A percentile compares a stretch with the other conserved stretches of the same genome.
These are phyloP conservation scores for Claviceps purpurea DNA, from an alignment of 2,329 filamentous ascomycete species.

Conservation along the genomic window DNA sequence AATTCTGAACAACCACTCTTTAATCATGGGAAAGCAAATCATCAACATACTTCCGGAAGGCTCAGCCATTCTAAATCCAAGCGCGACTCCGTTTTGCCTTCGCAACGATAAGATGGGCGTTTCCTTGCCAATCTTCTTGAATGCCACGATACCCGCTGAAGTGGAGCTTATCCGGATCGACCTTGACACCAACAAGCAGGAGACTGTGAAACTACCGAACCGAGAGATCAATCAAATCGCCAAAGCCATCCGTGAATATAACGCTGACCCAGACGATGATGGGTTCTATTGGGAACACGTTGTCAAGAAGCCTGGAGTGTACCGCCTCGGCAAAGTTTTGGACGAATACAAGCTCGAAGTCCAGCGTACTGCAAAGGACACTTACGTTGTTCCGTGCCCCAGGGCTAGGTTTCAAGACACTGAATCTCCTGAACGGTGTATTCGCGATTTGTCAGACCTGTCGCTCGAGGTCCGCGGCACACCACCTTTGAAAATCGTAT, in stretches of 20 bases:
- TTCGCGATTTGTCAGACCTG: slow-evolving; percentile 77
- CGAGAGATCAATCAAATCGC: slow-evolving; percentile 65
- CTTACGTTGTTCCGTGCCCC: slow-evolving; percentile 77
- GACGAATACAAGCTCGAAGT: slow-evolving; percentile 93
- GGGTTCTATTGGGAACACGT: slow-evolving; percentile 58
- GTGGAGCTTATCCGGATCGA: slow-evolving; percentile 85
- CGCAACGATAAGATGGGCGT: slow-evolving; percentile 47
- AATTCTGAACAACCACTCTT: slow-evolving; percentile 80
- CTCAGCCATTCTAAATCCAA: slow-evolving; percentile 78
- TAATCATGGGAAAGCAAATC: slow-evolving; percentile 93
- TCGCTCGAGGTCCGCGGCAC: slow-evolving; percentile 75
- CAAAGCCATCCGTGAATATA: slow-evolving; percentile 52
- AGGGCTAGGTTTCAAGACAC: slow-evolving; percentile 58
- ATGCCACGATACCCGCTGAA: slow-evolving; percentile 77
- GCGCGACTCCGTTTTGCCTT: slow-evolving; percentile 69
- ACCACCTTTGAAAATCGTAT: slow-evolving; percentile 82
- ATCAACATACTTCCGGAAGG: slow-evolving; percentile 97
- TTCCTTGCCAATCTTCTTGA: slow-evolving; percentile 76
- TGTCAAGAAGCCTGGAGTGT: slow-evolving; percentile 78
- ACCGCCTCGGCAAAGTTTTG: slow-evolving; percentile 70
- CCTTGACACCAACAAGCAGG: slow-evolving; percentile 65
- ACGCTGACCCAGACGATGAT: slow-evolving; percentile 44
- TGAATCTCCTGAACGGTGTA: slow-evolving; percentile 55
- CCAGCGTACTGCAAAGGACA: slow-evolving; percentile 59
- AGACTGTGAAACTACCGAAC: slow-evolving; percentile 61